phyloP scores from a whole-genome alignment of 345 rosid species.

The Balakata baccata region DNA sequence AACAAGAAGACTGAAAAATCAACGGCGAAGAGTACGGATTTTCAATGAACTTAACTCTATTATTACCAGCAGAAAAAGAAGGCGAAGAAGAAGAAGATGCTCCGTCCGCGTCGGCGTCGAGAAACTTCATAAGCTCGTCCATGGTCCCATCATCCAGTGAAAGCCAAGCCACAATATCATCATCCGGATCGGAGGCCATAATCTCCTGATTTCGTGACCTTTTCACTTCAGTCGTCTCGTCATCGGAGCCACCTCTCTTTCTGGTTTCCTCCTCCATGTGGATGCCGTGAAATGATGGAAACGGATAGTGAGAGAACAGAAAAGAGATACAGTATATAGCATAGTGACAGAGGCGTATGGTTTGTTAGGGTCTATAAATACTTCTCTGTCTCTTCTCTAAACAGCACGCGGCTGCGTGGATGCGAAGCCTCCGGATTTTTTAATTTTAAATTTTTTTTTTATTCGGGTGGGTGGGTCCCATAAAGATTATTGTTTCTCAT shows the following conservation, averaged over 20 bases:
- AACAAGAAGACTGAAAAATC: conserved; percentile 52
- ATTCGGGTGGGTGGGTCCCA: neutral
- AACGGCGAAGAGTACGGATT: conserved; percentile 55
- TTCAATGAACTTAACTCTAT: conserved; percentile 62
- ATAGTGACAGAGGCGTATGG: neutral
- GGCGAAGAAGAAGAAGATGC: neutral
- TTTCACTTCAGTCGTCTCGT: conserved; percentile 7
- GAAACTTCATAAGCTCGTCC: conserved; percentile 50
- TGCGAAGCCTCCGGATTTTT: conserved; percentile 8
- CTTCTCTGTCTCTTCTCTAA: neutral
- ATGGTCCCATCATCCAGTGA: conserved; percentile 39
- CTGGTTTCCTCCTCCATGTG: conserved; percentile 32
- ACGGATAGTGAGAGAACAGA: no score
- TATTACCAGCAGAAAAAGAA: neutral
- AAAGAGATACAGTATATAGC: no score
- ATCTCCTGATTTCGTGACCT: neutral
- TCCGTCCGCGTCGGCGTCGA: conserved; percentile 30
- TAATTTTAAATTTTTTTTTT: neutral
- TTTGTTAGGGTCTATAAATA: neutral
- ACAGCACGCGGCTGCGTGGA: conserved; percentile 16
- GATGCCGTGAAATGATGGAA: neutral
- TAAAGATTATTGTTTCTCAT: no score
- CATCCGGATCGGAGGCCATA: conserved; percentile 20
- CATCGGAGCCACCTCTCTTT: conserved; percentile 18
- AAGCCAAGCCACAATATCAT: conserved; percentile 36